These are phyloP conservation scores for Penicillium sp. DNA, from an alignment of 2,329 filamentous ascomycete genomes.

Conservation along the genomic window DNA sequence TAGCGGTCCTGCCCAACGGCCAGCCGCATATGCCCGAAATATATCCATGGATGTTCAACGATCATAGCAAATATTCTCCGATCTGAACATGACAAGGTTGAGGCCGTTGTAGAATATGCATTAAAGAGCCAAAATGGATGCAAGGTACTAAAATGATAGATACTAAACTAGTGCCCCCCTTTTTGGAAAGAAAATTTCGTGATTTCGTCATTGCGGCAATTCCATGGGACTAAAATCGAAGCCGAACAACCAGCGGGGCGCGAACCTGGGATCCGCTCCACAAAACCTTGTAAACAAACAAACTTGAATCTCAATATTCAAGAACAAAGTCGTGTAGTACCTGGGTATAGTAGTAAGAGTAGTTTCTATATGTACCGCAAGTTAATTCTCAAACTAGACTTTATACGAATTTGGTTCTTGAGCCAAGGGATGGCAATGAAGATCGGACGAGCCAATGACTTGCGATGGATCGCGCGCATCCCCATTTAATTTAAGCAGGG, in stretches of 20 bases:
- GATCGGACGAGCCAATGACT: slow-evolving; percentile 20
- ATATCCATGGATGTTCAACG: background rate
- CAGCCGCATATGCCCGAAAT: background rate
- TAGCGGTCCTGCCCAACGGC: slow-evolving; percentile 3
- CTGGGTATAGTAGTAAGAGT: too few species aligned
- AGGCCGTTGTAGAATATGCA: background rate
- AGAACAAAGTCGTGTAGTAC: too few species aligned
- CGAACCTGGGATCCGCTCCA: slow-evolving; percentile 19
- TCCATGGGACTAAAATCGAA: slow-evolving; percentile 14
- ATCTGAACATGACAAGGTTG: background rate
- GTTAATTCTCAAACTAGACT: background rate
- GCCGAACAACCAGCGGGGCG: slow-evolving; percentile 17
- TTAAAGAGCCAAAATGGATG: background rate
- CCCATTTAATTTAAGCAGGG: slow-evolving; percentile 29
- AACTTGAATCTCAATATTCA: background rate
- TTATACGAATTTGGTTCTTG: background rate
- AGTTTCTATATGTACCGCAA: too few species aligned
- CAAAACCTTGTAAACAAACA: slow-evolving; percentile 22
- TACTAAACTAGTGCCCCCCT: background rate
- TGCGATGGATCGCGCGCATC: slow-evolving; percentile 18
- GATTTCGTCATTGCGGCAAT: slow-evolving; percentile 12
- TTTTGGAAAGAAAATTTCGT: background rate
- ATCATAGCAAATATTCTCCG: background rate
- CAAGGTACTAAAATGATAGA: background rate
- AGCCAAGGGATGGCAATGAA: slow-evolving; percentile 6